phyloP scores from a whole-genome alignment of 306 rosid genomes.

The Hippophae gyantsensis region DNA sequence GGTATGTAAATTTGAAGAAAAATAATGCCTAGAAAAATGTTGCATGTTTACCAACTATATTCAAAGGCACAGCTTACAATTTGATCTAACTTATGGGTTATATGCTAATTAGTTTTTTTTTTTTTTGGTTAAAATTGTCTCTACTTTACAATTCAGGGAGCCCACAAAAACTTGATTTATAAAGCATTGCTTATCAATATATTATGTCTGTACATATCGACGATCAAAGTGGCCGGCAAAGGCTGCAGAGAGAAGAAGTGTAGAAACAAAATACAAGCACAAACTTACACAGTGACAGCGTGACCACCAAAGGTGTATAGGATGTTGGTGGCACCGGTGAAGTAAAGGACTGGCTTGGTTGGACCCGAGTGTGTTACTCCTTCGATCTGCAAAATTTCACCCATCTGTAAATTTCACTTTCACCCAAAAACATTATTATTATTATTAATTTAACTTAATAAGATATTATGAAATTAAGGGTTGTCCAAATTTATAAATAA shows the following conservation, averaged over 20 bases:
- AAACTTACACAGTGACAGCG: slow-evolving; percentile 85
- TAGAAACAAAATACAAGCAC: slow-evolving; percentile 12
- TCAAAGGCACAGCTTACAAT: too few relatives aligned
- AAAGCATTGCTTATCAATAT: background rate
- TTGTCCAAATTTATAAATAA: too few relatives aligned
- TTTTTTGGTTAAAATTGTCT: too few relatives aligned
- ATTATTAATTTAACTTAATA: too few relatives aligned
- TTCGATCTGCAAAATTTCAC: slow-evolving; percentile 29
- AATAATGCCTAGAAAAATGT: too few relatives aligned
- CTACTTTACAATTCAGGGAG: too few relatives aligned
- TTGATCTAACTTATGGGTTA: too few relatives aligned
- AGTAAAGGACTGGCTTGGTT: slow-evolving; percentile 64
- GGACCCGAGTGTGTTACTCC: slow-evolving; percentile 75
- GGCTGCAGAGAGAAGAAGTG: slow-evolving; percentile 41
- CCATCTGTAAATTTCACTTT: background rate
- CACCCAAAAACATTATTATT: background rate
- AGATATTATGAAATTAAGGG: too few relatives aligned
- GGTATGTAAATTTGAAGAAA: too few relatives aligned
- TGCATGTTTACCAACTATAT: too few relatives aligned
- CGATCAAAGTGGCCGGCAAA: slow-evolving; percentile 35
- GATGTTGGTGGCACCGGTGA: slow-evolving; percentile 97
- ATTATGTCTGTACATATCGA: slow-evolving; percentile 32
- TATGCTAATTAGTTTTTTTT: too few relatives aligned
- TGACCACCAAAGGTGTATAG: slow-evolving; percentile 98
- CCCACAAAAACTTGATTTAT: too few relatives aligned